Evolutionary conservation across 495 filamentous ascomycete genomes (phyloP).

Genomic region (Podospora australis): DNA sequence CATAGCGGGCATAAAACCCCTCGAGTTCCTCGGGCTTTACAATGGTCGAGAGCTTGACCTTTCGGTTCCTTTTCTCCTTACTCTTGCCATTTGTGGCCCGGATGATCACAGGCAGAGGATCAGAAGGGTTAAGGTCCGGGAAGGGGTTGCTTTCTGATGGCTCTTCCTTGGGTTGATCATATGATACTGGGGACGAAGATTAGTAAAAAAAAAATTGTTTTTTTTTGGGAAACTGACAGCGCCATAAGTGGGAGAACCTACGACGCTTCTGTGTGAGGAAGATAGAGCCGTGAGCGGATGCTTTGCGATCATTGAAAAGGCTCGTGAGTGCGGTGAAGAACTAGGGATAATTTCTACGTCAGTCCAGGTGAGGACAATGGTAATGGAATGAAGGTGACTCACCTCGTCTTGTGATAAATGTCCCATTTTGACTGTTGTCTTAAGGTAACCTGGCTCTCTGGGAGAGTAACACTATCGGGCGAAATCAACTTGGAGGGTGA

Average conservation of each 20-base stretch:
- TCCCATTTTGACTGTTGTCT: constrained; percentile 13
- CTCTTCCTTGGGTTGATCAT: neutral
- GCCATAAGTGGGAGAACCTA: constrained; percentile 29
- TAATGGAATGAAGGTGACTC: constrained; percentile 5
- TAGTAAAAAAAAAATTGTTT: too few relatives aligned
- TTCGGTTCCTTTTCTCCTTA: constrained; percentile 39
- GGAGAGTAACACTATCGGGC: too few relatives aligned
- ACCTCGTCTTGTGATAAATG: constrained; percentile 74
- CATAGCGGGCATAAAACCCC: constrained; percentile 75
- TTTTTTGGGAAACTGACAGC: constrained; percentile 3
- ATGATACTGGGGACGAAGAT: constrained; percentile 2
- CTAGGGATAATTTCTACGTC: constrained; percentile 36
- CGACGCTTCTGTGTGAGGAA: constrained; percentile 80
- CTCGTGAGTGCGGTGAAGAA: constrained; percentile 76
- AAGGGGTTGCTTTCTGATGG: constrained; percentile 35
- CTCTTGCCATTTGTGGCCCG: constrained; percentile 75
- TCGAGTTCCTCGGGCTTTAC: constrained; percentile 71
- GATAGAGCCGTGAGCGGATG: constrained; percentile 68
- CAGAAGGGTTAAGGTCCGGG: constrained; percentile 46
- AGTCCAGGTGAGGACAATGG: constrained; percentile 11
- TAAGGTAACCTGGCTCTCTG: too few relatives aligned
- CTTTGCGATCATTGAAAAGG: constrained; percentile 64
- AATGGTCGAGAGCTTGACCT: constrained; percentile 78
- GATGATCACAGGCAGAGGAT: constrained; percentile 66
- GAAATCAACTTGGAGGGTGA: neutral